Evolutionary conservation across 1,139 yeast species (phyloP).

Genomic region (Saccharomyces hybrid): DNA sequence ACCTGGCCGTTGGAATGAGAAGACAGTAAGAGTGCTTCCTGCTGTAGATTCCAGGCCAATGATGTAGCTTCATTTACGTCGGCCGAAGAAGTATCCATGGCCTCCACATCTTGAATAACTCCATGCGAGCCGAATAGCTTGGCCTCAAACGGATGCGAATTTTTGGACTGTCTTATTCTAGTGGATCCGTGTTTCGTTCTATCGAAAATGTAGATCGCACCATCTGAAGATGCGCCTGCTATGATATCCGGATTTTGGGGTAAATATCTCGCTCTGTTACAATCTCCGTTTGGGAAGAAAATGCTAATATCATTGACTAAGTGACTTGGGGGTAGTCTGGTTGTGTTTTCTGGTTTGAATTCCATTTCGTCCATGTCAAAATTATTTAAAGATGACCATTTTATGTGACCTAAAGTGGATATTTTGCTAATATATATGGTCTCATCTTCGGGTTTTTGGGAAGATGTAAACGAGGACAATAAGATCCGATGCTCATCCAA

Average conservation of each 20-base stretch:
- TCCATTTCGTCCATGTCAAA: slow-evolving; percentile 34
- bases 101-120: slow-evolving; percentile 8
- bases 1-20: slow-evolving; percentile 54
- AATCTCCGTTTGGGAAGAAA: slow-evolving; percentile 37
- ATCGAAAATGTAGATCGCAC: slow-evolving; percentile 64
- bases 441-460: slow-evolving; percentile 32
- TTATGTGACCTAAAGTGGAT: slow-evolving; percentile 28
- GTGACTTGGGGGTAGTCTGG: slow-evolving; percentile 28
- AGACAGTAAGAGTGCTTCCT: slow-evolving; percentile 46
- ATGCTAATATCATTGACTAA: slow-evolving; percentile 23
- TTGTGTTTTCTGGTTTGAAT: slow-evolving; percentile 28
- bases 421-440: slow-evolving; percentile 24
- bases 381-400: slow-evolving; percentile 31
- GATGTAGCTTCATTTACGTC: slow-evolving; percentile 21
- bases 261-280: slow-evolving; percentile 72
- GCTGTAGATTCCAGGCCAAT: slow-evolving; percentile 46
- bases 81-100: neutral
- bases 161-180: slow-evolving; percentile 3
- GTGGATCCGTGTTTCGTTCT: slow-evolving; percentile 38
- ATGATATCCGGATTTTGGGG: slow-evolving; percentile 68
- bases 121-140: slow-evolving; percentile 8
- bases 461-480: slow-evolving; percentile 31
- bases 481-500: slow-evolving; percentile 27
- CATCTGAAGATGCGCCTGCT: slow-evolving; percentile 71
- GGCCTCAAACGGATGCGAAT: slow-evolving; percentile 11